These are phyloP conservation scores for Saturnispora serradocipensis DNA, from an alignment of 805 yeast genomes.

Conservation along the genomic window DNA sequence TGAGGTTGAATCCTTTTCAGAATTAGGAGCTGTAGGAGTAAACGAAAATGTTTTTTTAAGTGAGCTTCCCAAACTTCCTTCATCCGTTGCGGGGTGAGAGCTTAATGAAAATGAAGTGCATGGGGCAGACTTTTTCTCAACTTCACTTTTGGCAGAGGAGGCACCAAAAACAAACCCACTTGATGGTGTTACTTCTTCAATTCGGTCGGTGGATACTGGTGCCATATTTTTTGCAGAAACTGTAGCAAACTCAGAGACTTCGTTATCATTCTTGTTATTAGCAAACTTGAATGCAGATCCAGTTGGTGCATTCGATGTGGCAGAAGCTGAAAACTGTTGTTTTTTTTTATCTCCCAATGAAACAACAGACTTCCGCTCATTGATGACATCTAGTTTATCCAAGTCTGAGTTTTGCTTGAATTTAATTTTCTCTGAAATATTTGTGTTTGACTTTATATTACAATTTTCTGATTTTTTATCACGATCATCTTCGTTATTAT, in stretches of 20 bases:
- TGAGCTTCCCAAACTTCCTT: background rate
- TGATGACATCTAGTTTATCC: slow-evolving; percentile 12
- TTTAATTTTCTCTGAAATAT: slow-evolving; percentile 19
- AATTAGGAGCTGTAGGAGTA: background rate
- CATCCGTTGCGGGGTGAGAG: background rate
- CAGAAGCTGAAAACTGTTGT: background rate
- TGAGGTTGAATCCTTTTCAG: background rate
- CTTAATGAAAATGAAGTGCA: slow-evolving; percentile 1
- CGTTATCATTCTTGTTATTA: background rate
- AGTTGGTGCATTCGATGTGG: background rate
- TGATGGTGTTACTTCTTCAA: slow-evolving; percentile 1
- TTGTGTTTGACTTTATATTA: slow-evolving; percentile 3
- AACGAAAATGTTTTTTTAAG: background rate
- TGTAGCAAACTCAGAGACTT: slow-evolving; percentile 1
- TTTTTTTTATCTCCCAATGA: background rate
- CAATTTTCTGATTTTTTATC: slow-evolving; percentile 2
- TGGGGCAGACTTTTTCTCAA: background rate
- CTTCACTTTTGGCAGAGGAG: background rate
- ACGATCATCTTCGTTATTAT: slow-evolving; percentile 14
- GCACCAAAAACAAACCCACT: slow-evolving; percentile 12
- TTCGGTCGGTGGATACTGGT: background rate
- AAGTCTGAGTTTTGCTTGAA: slow-evolving; percentile 13
- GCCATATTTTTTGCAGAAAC: background rate
- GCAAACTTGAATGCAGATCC: background rate
- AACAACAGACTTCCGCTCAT: slow-evolving; percentile 9